Evolutionary conservation across 1,284 basidiomycete species (phyloP).

Genomic region (Trichosporon asahii): DNA sequence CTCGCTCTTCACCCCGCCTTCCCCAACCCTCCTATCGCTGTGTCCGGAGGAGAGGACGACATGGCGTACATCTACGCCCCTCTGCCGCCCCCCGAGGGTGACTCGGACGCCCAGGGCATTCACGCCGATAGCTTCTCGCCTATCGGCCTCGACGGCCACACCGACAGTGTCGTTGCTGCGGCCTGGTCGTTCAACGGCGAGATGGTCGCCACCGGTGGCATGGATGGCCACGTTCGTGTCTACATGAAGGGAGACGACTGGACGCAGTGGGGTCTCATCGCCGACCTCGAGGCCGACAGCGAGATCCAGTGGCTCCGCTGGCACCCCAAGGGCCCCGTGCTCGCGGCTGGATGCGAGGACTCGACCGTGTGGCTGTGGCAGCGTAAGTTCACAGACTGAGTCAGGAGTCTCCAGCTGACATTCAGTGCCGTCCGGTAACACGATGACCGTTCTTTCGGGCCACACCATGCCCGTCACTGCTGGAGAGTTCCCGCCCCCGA

Average conservation of each 20-base stretch:
- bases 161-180: slow-evolving; percentile 79
- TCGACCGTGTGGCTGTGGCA: slow-evolving; percentile 98
- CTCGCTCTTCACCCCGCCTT: slow-evolving; percentile 68
- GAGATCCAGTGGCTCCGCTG: slow-evolving; percentile 94
- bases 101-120: slow-evolving; percentile 19
- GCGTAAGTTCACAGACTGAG: slow-evolving; percentile 55
- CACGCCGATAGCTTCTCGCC: slow-evolving; percentile 69
- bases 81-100: slow-evolving; percentile 30
- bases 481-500: slow-evolving; percentile 70
- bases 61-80: slow-evolving; percentile 77
- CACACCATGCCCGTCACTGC: slow-evolving; percentile 82
- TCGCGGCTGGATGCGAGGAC: slow-evolving; percentile 90
- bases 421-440: slow-evolving; percentile 83
- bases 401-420: neutral
- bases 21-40: slow-evolving; percentile 77
- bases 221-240: slow-evolving; percentile 90
- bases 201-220: slow-evolving; percentile 89
- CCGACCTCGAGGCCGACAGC: slow-evolving; percentile 86
- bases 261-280: slow-evolving; percentile 85
- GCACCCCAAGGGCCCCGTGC: slow-evolving; percentile 89
- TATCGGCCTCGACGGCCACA: slow-evolving; percentile 82
- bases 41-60: slow-evolving; percentile 94
- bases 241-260: slow-evolving; percentile 78
- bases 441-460: slow-evolving; percentile 92
- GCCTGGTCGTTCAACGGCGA: slow-evolving; percentile 86